Evolutionary conservation across 305 asterid species (phyloP).

Genomic region (Fraxinus albicans): DNA sequence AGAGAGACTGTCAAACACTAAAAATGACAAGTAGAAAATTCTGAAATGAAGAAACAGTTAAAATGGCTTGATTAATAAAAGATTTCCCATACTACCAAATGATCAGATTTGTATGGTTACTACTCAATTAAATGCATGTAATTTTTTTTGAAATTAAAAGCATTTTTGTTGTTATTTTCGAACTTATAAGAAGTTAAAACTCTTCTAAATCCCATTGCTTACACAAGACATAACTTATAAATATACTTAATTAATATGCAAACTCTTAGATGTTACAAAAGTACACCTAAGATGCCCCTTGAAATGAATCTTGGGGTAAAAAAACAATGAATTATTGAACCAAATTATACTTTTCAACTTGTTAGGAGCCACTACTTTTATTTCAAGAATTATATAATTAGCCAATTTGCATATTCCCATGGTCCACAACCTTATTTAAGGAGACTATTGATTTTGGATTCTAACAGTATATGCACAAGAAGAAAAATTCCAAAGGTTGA

Average conservation of each 20-base stretch:
- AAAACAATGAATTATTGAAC: constrained; percentile 44
- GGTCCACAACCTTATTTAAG: constrained; percentile 39
- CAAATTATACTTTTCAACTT: not conserved
- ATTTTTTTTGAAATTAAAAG: too few relatives aligned
- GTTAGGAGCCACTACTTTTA: not conserved
- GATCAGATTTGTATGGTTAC: too few relatives aligned
- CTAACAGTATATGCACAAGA: constrained; percentile 25
- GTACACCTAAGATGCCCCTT: constrained; percentile 59
- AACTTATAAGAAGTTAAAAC: constrained; percentile 30
- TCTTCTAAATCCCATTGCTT: constrained; percentile 24
- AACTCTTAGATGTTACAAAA: constrained; percentile 30
- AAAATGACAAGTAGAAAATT: too few relatives aligned
- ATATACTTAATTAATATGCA: not conserved
- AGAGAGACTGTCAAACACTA: too few relatives aligned
- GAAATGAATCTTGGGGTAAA: constrained; percentile 73
- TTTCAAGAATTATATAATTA: constrained; percentile 18
- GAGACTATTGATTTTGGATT: constrained; percentile 30
- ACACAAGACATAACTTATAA: constrained; percentile 7
- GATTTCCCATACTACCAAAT: too few relatives aligned
- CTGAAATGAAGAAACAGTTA: too few relatives aligned
- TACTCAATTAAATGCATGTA: too few relatives aligned
- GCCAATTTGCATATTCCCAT: constrained; percentile 39
- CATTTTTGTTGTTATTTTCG: not conserved
- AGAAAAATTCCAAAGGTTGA: constrained; percentile 7
- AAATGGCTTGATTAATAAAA: too few relatives aligned